Evolutionary conservation across 495 filamentous ascomycete species (phyloP), one percentile per base, ranked within the genome.

Genomic region (Diplogelasinospora grovesii): DNA sequence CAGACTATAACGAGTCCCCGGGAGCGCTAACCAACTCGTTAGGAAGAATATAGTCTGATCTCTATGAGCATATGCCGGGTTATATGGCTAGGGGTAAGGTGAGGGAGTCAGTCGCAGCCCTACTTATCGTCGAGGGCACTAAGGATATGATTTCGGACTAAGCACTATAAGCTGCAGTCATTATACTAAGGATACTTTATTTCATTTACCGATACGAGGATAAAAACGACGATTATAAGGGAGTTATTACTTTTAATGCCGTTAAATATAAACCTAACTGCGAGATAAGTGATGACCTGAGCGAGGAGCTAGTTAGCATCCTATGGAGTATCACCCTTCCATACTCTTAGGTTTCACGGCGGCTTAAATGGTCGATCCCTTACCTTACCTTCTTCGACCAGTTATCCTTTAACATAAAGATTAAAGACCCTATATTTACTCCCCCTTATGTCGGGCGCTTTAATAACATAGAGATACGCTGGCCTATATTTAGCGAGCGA

Each of bases 41-140:
- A 1, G 71, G 70, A 5, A 57, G 71, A 35, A 64, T 74, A 45
- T 75, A 70, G 71, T 65, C 67, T 6, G 70, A 74, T 42, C 56
- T 75, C 1, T 73, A 68, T 47, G 66, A 71, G 35, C 57, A 69
- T 16, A 74, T 74, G 69, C 71, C 71, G 1, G 71, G 70, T 0
- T 65, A 66, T 26, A 66, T 72, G 9, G 61, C 69, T 7, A 48
- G 71, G 32, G 71, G 71, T 3, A 62, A 65, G 41, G 64, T 71
- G 2, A 51, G 67, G 22, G 68, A 74, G 35, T 66, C 68, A 1
- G 54, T 75, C 15, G 61, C 64, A n/a, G 63, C 66, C 2, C 39
- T 75, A 14, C 64, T 70, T 3, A 41, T 73, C 16, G 63, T 75
- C 11, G 53, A 63, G 32, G 71, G 66, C 8, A 67, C 59, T n/a